Evolutionary conservation across 1,284 basidiomycete species (phyloP).

Genomic region (Acaromyces ingoldii): DNA sequence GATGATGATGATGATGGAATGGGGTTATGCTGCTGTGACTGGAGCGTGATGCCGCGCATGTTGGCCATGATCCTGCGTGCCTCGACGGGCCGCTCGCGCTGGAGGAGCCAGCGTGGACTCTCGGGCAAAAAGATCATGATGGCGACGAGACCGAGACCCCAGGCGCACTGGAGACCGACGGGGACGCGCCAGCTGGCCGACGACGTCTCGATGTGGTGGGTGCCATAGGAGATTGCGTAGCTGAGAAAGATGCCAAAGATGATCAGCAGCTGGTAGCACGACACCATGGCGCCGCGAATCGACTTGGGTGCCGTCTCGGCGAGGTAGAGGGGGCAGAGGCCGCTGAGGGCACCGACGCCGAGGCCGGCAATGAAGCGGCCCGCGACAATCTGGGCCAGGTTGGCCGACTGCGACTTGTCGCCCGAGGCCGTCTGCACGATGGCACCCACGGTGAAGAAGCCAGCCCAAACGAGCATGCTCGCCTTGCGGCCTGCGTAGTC

Average conservation of each 20-base stretch:
- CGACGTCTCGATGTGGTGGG: conserved; percentile 23
- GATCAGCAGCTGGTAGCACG: conserved; percentile 60
- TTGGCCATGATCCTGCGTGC: conserved; percentile 63
- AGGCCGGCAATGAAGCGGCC: conserved; percentile 41
- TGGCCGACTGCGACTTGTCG: conserved; percentile 11
- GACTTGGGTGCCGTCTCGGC: conserved; percentile 69
- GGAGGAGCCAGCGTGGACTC: conserved; percentile 76
- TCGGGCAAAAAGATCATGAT: conserved; percentile 59
- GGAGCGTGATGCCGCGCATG: conserved; percentile 60
- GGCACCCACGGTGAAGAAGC: conserved; percentile 30
- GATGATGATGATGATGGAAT: too few relatives aligned
- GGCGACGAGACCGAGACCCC: conserved; percentile 54
- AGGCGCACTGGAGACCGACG: conserved; percentile 63
- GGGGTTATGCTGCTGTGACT: too few relatives aligned
- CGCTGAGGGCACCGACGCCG: conserved; percentile 34
- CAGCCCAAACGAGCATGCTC: conserved; percentile 56
- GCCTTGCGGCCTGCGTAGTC: conserved; percentile 65
- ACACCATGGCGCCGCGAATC: conserved; percentile 76
- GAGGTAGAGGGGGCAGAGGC: conserved; percentile 73
- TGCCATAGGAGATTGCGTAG: conserved; percentile 59
- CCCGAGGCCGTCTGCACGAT: conserved; percentile 39
- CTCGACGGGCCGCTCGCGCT: conserved; percentile 60
- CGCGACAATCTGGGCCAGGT: conserved; percentile 23
- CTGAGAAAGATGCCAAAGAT: conserved; percentile 62
- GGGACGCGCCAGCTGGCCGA: conserved; percentile 60